These are phyloP conservation scores for Cercospora nicotianae DNA, from an alignment of 2,329 filamentous ascomycete genomes.

Conservation along the genomic window DNA sequence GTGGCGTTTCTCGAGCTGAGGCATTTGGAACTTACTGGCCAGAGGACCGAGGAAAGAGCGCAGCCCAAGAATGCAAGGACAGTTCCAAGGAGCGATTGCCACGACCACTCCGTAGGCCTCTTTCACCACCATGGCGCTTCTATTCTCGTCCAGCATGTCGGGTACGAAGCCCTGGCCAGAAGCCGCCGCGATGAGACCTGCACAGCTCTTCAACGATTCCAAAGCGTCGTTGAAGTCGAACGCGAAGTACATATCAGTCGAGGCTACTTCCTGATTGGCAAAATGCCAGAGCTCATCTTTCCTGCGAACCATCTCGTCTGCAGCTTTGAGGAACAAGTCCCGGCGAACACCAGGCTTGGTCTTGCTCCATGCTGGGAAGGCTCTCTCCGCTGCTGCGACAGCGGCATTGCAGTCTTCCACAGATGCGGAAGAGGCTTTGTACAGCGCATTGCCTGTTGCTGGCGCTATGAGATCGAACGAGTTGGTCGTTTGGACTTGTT, in stretches of 20 bases:
- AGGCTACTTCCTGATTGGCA: slow-evolving; percentile 59
- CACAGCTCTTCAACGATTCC: slow-evolving; percentile 53
- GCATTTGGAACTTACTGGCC: slow-evolving; percentile 35
- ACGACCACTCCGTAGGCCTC: slow-evolving; percentile 78
- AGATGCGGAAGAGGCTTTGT: slow-evolving; percentile 59
- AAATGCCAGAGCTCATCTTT: slow-evolving; percentile 62
- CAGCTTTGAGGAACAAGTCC: slow-evolving; percentile 67
- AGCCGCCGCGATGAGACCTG: slow-evolving; percentile 46
- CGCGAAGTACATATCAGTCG: slow-evolving; percentile 39
- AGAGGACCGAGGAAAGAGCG: slow-evolving; percentile 59
- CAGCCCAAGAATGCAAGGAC: slow-evolving; percentile 50
- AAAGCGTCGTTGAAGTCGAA: slow-evolving; percentile 43
- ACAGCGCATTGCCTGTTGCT: slow-evolving; percentile 50
- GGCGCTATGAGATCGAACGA: slow-evolving; percentile 60
- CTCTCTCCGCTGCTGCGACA: slow-evolving; percentile 62
- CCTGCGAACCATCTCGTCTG: slow-evolving; percentile 61
- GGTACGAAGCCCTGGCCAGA: slow-evolving; percentile 52
- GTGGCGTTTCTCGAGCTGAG: not conserved
- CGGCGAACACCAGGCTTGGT: slow-evolving; percentile 62
- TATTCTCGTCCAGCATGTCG: slow-evolving; percentile 51
- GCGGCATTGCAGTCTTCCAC: slow-evolving; percentile 57
- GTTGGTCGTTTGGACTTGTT: slow-evolving; percentile 47
- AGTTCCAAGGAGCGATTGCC: slow-evolving; percentile 72
- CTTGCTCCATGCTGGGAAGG: slow-evolving; percentile 67
- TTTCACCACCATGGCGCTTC: slow-evolving; percentile 59